Percentiles rank a stretch among this genome's conserved stretches.
These are phyloP conservation scores for Suillus decipiens DNA, from an alignment of 768 basidiomycete genomes.

Conservation along the genomic window DNA sequence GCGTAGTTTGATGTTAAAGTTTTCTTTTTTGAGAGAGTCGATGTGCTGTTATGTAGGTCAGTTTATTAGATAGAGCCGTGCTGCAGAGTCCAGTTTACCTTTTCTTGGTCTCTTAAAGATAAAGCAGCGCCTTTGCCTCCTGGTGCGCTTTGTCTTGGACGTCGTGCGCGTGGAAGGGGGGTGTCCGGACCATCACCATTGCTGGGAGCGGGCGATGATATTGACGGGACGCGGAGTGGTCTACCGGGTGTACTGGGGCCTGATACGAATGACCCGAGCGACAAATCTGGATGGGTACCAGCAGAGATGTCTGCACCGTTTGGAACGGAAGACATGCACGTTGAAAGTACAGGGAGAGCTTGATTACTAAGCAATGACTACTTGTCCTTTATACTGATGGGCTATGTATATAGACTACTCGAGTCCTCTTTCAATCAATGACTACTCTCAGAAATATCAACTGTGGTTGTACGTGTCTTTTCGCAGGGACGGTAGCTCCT, in stretches of 20 bases:
- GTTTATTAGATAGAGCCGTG: not conserved
- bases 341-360: not conserved
- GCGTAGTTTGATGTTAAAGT: conserved; percentile 94
- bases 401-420: not conserved
- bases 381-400: not conserved
- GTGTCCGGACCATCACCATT: conserved; percentile 52
- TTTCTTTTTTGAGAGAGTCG: conserved; percentile 94
- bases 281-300: conserved; percentile 57
- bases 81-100: conserved; percentile 50
- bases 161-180: conserved; percentile 51
- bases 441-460: too few species aligned
- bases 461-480: too few species aligned
- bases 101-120: conserved; percentile 94
- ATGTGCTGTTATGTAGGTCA: conserved; percentile 63
- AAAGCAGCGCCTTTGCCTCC: conserved; percentile 47
- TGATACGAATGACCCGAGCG: conserved; percentile 56
- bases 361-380: not conserved
- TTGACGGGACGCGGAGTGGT: conserved; percentile 46
- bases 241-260: conserved; percentile 55
- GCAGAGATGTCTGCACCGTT: conserved; percentile 27
- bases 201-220: conserved; percentile 53
- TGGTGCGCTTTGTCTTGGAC: conserved; percentile 30
- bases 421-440: too few species aligned
- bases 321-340: not conserved
- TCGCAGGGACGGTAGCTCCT: too few species aligned